Percentiles rank a stretch among this genome's conserved stretches.
phyloP scores from a whole-genome alignment of 2,329 filamentous ascomycete genomes.

The Orbilia quercus region DNA sequence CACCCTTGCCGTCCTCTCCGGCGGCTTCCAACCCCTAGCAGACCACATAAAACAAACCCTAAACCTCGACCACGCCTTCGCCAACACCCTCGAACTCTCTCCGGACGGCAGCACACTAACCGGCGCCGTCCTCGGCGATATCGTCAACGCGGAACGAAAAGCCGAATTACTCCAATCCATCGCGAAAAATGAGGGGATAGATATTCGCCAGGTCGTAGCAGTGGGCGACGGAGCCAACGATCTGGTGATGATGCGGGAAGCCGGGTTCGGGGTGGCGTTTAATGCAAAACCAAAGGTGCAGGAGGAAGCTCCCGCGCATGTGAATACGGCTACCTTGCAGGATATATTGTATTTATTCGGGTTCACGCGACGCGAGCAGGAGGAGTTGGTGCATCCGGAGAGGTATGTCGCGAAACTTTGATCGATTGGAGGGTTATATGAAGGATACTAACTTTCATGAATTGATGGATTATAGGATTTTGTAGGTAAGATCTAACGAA shows the following conservation, averaged over 20 bases:
- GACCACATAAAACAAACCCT: slow-evolving; percentile 83
- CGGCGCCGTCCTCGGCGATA: slow-evolving; percentile 76
- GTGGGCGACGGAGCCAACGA: slow-evolving; percentile 87
- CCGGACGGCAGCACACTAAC: slow-evolving; percentile 71
- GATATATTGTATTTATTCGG: slow-evolving; percentile 81
- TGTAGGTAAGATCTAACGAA: no score
- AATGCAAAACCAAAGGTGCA: slow-evolving; percentile 86
- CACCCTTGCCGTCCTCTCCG: slow-evolving; percentile 89
- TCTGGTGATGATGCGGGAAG: slow-evolving; percentile 79
- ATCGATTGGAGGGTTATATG: no score
- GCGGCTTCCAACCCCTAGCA: slow-evolving; percentile 90
- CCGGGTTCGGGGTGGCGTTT: slow-evolving; percentile 82
- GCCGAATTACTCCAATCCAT: slow-evolving; percentile 77
- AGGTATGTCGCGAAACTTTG: neutral
- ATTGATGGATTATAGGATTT: no score
- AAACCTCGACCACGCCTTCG: slow-evolving; percentile 86
- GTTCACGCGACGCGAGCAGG: slow-evolving; percentile 72
- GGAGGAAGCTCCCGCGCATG: slow-evolving; percentile 73
- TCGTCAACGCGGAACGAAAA: slow-evolving; percentile 82
- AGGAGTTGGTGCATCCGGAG: slow-evolving; percentile 38
- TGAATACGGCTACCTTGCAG: slow-evolving; percentile 77
- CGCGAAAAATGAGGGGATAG: slow-evolving; percentile 74
- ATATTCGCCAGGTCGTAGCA: slow-evolving; percentile 75
- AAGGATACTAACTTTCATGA: no score
- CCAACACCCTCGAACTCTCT: slow-evolving; percentile 80